Percentiles rank a stretch among this genome's conserved stretches.
These are phyloP conservation scores for Galium porrigens DNA, from an alignment of 305 asterid species.

Conservation along the genomic window DNA sequence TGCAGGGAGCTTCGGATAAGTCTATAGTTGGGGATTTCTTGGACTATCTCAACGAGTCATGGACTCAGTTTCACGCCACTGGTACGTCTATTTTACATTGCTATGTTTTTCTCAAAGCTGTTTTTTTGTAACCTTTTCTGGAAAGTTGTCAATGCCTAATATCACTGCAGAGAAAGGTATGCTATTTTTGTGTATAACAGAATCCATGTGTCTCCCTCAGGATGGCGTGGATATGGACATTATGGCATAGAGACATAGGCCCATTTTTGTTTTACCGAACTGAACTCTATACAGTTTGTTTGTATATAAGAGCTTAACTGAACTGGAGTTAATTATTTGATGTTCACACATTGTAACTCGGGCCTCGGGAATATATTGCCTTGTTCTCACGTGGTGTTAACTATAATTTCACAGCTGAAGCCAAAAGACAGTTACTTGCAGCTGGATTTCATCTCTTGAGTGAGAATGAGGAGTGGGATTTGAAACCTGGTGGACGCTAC, in stretches of 20 bases:
- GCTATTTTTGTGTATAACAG: not conserved
- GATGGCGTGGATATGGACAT: not conserved
- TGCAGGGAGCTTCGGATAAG: slow-evolving; percentile 39
- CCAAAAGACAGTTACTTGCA: slow-evolving; percentile 61
- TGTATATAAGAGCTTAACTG: not conserved
- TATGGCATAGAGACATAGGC: not conserved
- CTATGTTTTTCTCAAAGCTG: not conserved
- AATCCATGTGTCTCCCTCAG: not conserved
- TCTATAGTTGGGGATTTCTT: slow-evolving; percentile 73
- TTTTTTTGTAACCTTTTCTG: not conserved
- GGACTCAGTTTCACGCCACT: slow-evolving; percentile 98
- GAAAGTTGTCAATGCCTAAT: not conserved
- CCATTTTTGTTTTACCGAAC: not conserved
- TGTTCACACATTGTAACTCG: not conserved
- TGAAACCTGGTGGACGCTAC: slow-evolving; percentile 93
- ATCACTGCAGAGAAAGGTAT: not conserved
- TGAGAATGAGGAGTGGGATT: slow-evolving; percentile 80
- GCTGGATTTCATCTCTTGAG: slow-evolving; percentile 81
- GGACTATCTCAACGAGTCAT: slow-evolving; percentile 87
- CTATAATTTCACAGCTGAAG: slow-evolving; percentile 56
- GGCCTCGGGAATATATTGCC: not conserved
- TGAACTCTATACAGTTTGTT: not conserved
- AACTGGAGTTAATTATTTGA: not conserved
- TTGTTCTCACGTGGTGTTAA: not conserved
- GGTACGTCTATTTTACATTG: slow-evolving; percentile 18